Evolutionary conservation across 2,329 filamentous ascomycete genomes (phyloP).

Genomic region (Tolypocladium amazonense): DNA sequence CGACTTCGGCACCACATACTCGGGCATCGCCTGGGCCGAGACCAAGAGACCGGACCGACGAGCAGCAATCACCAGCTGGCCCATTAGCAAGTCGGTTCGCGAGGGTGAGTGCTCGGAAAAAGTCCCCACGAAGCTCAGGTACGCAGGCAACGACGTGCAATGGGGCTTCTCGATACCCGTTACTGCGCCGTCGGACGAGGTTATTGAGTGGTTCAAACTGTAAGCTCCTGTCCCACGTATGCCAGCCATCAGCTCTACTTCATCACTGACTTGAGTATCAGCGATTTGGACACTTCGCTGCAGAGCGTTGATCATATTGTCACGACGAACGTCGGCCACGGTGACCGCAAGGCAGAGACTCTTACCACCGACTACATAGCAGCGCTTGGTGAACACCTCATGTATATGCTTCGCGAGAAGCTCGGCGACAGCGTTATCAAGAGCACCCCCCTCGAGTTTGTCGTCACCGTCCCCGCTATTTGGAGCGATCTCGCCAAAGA

Average conservation of each 20-base stretch:
- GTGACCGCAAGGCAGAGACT: constrained; percentile 24
- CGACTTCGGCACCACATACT: constrained; percentile 44
- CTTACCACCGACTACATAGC: constrained; percentile 37
- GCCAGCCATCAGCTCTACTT: neutral
- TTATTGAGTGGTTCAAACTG: constrained; percentile 39
- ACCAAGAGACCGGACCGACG: constrained; percentile 25
- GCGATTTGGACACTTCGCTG: constrained; percentile 26
- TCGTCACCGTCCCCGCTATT: constrained; percentile 44
- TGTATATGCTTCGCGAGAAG: constrained; percentile 29
- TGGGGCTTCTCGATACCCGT: constrained; percentile 36
- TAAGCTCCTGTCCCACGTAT: constrained; percentile 14
- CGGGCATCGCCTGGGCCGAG: constrained; percentile 38
- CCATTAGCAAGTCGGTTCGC: constrained; percentile 22
- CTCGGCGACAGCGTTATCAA: constrained; percentile 30
- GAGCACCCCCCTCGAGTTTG: constrained; percentile 33
- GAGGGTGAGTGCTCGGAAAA: constrained; percentile 30
- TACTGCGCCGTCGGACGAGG: constrained; percentile 24
- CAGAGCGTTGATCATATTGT: constrained; percentile 19
- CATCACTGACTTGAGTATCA: constrained; percentile 3
- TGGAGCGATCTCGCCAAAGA: constrained; percentile 44
- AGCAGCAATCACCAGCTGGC: constrained; percentile 29
- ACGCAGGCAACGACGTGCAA: constrained; percentile 22
- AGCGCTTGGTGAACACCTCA: constrained; percentile 31
- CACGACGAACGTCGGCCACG: constrained; percentile 12
- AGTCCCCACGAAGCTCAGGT: constrained; percentile 34